phyloP scores from a whole-genome alignment of 208 protist genomes.

The Porcisia hertigi region DNA sequence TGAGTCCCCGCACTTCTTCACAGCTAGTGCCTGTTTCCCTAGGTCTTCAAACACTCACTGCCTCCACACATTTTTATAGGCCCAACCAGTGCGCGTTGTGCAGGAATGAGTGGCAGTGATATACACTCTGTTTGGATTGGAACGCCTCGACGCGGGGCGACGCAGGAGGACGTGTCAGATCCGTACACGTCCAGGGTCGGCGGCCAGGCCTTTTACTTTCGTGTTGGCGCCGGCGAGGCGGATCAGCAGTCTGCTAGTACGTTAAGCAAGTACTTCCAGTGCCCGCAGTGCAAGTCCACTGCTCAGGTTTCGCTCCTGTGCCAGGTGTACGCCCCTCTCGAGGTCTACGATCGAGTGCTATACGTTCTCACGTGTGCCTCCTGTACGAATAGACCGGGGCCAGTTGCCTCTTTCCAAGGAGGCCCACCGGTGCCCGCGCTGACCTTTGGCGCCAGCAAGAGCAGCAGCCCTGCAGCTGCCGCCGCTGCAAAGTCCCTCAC shows the following conservation, averaged over 20 bases:
- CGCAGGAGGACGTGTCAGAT: conserved; percentile 46
- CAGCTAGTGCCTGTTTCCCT: not conserved
- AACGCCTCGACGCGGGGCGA: conserved; percentile 32
- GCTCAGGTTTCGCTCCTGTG: conserved; percentile 62
- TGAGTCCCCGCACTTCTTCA: not conserved
- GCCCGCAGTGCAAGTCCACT: conserved; percentile 65
- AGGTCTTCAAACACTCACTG: not conserved
- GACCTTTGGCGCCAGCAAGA: conserved; percentile 19
- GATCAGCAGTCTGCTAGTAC: conserved; percentile 14
- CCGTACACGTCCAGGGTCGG: conserved; percentile 74
- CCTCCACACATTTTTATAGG: not conserved
- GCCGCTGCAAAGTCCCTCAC: conserved; percentile 20
- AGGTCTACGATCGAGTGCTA: conserved; percentile 79
- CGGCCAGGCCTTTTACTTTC: conserved; percentile 63
- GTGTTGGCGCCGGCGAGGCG: conserved; percentile 20
- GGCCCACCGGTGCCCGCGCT: not conserved
- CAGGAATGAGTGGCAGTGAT: conserved; percentile 10
- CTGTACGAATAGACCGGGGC: conserved; percentile 30
- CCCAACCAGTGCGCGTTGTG: not conserved
- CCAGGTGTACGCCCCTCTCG: conserved; percentile 82
- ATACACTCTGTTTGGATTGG: conserved; percentile 58
- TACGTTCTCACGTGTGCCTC: conserved; percentile 76
- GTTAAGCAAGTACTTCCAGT: conserved; percentile 56
- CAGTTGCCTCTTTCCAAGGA: not conserved
- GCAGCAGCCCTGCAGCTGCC: conserved; percentile 21